phyloP scores from a whole-genome alignment of 305 asterid genomes.

The Stenogyne calaminthoides region DNA sequence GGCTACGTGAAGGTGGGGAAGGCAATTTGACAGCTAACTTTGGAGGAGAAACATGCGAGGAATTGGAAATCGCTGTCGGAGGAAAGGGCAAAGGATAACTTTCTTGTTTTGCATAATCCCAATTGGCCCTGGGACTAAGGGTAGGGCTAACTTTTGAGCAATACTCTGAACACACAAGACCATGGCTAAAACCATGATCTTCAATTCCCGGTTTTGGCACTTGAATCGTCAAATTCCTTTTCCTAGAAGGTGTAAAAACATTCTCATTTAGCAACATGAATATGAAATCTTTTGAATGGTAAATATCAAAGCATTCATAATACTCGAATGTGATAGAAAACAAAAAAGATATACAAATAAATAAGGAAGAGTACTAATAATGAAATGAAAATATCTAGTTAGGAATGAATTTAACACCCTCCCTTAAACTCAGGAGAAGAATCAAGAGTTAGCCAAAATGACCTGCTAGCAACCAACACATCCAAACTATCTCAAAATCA shows the following conservation, averaged over 20 bases:
- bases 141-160: constrained; percentile 60
- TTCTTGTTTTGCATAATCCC: constrained; percentile 51
- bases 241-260: constrained; percentile 49
- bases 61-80: constrained; percentile 42
- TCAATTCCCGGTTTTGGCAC: constrained; percentile 56
- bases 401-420: no score
- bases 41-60: constrained; percentile 51
- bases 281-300: neutral
- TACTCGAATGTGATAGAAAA: neutral
- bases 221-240: constrained; percentile 54
- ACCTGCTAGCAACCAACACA: no score
- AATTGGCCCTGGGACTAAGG: constrained; percentile 53
- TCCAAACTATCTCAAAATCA: no score
- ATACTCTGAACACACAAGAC: constrained; percentile 50
- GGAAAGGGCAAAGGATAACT: constrained; percentile 80
- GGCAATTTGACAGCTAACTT: constrained; percentile 62
- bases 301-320: neutral
- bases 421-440: no score
- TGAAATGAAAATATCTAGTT: no score
- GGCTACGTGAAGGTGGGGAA: constrained; percentile 50
- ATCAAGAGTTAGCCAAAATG: no score
- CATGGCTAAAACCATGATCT: constrained; percentile 41
- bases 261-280: constrained; percentile 20
- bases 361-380: no score
- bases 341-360: no score